phyloP scores from a whole-genome alignment of 2,329 filamentous ascomycete genomes.

The Colletotrichum sp. region DNA sequence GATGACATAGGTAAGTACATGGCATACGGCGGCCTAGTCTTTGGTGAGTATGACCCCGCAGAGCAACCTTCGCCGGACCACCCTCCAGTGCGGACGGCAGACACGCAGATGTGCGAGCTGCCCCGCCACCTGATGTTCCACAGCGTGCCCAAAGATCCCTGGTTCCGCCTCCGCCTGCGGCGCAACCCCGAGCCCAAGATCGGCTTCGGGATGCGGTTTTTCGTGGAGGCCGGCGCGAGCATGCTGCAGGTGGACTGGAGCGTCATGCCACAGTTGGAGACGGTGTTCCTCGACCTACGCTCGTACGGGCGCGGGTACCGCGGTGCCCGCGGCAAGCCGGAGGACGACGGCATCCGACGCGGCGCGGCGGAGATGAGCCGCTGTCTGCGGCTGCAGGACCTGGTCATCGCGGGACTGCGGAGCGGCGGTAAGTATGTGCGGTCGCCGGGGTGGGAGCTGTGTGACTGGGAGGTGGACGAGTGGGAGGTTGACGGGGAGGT shows the following conservation, averaged over 20 bases:
- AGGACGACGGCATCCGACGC: not conserved
- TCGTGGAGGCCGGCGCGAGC: not conserved
- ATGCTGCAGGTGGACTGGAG: not conserved
- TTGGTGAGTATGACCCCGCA: not conserved
- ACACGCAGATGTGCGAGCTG: not conserved
- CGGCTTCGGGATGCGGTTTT: not conserved
- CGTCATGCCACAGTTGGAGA: conserved; percentile 9
- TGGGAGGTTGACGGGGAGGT: not conserved
- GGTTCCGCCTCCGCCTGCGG: not conserved
- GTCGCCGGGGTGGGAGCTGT: not conserved
- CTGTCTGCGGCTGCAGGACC: not conserved
- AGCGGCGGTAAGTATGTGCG: not conserved
- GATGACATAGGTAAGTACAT: conserved; percentile 6
- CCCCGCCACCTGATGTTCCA: conserved; percentile 12
- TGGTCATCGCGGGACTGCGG: conserved; percentile 7
- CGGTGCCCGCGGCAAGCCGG: not conserved
- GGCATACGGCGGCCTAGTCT: not conserved
- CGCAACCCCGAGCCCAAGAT: not conserved
- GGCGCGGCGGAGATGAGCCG: conserved; percentile 5
- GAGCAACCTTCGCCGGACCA: not conserved
- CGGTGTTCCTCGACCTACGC: conserved; percentile 12
- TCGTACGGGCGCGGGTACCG: not conserved
- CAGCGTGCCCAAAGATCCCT: not conserved
- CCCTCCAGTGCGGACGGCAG: not conserved
- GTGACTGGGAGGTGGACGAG: conserved; percentile 1